A percentile compares a stretch with the other conserved stretches of the same genome.
Conservation (phyloP, 768 basidiomycete species). For the Gymnopilus dilepis region DNA sequence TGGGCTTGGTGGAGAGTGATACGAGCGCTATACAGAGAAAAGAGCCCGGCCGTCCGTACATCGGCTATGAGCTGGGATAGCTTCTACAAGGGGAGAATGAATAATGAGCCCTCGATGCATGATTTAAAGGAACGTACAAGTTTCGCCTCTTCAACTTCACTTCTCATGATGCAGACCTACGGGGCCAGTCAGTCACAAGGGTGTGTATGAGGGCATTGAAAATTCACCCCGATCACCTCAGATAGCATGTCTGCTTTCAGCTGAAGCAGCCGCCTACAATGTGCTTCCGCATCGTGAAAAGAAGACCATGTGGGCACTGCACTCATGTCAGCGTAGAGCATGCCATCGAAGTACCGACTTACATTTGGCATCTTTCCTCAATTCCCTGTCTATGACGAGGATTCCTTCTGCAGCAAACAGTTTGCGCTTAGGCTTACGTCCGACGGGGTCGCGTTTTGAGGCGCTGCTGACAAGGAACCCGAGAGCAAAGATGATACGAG, state of each 20-base stretch:
- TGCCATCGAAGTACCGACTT: slow-evolving; percentile 24
- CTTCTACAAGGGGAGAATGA: slow-evolving; percentile 10
- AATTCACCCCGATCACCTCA: slow-evolving; percentile 67
- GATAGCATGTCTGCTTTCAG: slow-evolving; percentile 76
- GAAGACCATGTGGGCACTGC: slow-evolving; percentile 64
- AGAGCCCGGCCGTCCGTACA: slow-evolving; percentile 62
- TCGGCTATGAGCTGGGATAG: slow-evolving; percentile 57
- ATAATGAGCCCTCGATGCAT: too few species aligned
- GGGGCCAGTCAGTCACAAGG: background rate
- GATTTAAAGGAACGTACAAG: slow-evolving; percentile 42
- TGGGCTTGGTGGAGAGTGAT: slow-evolving; percentile 75
- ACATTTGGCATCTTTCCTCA: slow-evolving; percentile 45
- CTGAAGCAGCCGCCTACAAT: slow-evolving; percentile 55
- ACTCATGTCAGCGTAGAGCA: background rate
- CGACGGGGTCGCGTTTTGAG: slow-evolving; percentile 75
- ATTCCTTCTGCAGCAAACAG: slow-evolving; percentile 73
- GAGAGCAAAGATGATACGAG: slow-evolving; percentile 64
- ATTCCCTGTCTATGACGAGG: slow-evolving; percentile 51
- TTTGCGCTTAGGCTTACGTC: slow-evolving; percentile 73
- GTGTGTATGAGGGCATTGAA: background rate
- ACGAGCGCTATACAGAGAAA: slow-evolving; percentile 59
- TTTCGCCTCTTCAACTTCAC: slow-evolving; percentile 70
- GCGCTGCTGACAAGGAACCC: slow-evolving; percentile 70
- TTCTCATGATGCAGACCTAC: slow-evolving; percentile 69
- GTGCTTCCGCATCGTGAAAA: slow-evolving; percentile 50